phyloP scores from a whole-genome alignment of 352 stramenopile genomes.

The Pythium apleroticum region DNA sequence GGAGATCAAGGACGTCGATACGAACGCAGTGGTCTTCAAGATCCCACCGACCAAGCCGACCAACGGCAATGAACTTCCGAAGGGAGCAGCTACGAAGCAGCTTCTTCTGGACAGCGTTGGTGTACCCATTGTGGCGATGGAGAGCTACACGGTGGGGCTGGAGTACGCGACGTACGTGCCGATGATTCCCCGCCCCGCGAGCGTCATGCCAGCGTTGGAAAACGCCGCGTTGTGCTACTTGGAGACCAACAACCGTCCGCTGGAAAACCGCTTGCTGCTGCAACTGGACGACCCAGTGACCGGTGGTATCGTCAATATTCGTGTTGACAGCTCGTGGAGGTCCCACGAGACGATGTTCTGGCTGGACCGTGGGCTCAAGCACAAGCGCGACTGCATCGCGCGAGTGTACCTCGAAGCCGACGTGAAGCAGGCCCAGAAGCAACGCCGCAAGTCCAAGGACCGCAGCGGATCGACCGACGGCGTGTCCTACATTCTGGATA shows the following conservation, averaged over 20 bases:
- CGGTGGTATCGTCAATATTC: neutral
- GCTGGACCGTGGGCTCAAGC: neutral
- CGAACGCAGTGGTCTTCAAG: conserved; percentile 2
- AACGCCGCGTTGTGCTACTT: conserved; percentile 18
- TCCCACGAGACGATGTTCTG: conserved; percentile 17
- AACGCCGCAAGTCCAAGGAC: neutral
- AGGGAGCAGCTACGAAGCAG: neutral
- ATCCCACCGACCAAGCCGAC: neutral
- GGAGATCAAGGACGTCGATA: conserved; percentile 13
- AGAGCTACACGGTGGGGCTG: neutral
- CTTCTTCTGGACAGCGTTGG: conserved; percentile 19
- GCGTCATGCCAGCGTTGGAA: neutral
- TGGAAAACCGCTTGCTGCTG: conserved; percentile 15
- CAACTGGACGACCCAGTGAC: conserved; percentile 11
- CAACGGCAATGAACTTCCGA: neutral
- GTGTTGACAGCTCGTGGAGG: conserved; percentile 11
- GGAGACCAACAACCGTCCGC: conserved; percentile 17
- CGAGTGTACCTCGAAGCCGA: conserved; percentile 11
- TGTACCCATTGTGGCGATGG: conserved; percentile 10
- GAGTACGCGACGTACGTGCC: conserved; percentile 19
- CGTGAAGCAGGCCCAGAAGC: neutral
- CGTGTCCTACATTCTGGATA: conserved; percentile 14
- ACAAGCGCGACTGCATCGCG: conserved; percentile 11
- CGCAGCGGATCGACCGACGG: neutral
- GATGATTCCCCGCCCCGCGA: neutral